Conservation (phyloP, 768 basidiomycete species). For the Phlebiopsis flavidoalba region DNA sequence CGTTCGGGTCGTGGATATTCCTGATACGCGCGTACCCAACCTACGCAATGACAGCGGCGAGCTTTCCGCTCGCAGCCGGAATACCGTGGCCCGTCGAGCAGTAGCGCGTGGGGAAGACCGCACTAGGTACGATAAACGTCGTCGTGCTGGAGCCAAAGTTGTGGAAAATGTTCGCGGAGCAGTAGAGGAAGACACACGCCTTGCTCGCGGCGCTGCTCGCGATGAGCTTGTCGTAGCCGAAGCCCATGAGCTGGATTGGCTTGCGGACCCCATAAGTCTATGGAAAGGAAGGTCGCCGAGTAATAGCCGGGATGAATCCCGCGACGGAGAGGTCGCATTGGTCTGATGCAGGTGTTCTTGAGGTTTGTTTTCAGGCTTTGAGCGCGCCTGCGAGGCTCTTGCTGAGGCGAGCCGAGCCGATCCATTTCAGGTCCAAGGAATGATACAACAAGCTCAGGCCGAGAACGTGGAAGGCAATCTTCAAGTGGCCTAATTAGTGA, state of each 20-base stretch:
- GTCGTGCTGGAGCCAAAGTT: slow-evolving; percentile 42
- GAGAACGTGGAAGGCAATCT: slow-evolving; percentile 43
- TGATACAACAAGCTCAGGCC: slow-evolving; percentile 40
- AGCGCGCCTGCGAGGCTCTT: slow-evolving; percentile 4
- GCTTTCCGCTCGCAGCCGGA: slow-evolving; percentile 39
- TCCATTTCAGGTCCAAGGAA: slow-evolving; percentile 32
- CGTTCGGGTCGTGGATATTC: slow-evolving; percentile 29
- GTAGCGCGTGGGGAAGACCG: slow-evolving; percentile 42
- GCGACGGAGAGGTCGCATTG: slow-evolving; percentile 30
- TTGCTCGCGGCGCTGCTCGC: slow-evolving; percentile 19
- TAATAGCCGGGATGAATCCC: too few relatives aligned
- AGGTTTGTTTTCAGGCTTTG: slow-evolving; percentile 24
- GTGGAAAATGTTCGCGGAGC: slow-evolving; percentile 38
- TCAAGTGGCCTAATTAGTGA: slow-evolving; percentile 58
- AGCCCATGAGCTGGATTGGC: too few relatives aligned
- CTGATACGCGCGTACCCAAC: slow-evolving; percentile 30
- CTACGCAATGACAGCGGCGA: slow-evolving; percentile 38
- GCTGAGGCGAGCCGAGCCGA: slow-evolving; percentile 18
- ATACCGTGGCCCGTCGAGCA: slow-evolving; percentile 38
- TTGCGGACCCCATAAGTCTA: slow-evolving; percentile 33
- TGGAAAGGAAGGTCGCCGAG: slow-evolving; percentile 30
- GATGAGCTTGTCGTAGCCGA: slow-evolving; percentile 24
- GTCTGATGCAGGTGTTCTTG: slow-evolving; percentile 27
- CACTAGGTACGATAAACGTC: slow-evolving; percentile 41
- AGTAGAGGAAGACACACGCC: slow-evolving; percentile 34